Base-by-base conservation (phyloP, 805 yeast species). In the Candida xyloterini region DNA sequence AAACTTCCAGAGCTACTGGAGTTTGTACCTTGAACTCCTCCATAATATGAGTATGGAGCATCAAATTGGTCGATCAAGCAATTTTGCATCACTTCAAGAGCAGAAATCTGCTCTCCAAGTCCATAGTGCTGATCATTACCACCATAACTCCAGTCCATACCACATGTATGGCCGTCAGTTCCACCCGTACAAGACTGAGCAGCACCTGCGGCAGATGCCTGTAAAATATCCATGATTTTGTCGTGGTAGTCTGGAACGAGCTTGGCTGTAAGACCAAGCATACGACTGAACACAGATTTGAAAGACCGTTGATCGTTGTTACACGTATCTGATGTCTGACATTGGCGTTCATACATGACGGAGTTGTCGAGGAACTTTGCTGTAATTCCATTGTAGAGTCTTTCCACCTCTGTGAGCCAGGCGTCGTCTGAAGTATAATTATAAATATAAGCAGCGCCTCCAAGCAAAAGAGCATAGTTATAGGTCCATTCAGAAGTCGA, bases 101-200 rank as follows among this genome's bases (percentile, higher is more conserved):
- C 95, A 25, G 77, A 66, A 72, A 84, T 81, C 61, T 87, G 95
- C 62, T 88, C 95, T 35, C 95, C 95, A 27, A 87, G 71, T 1
- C 95, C 95, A 51, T 75, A 85, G 40, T 53, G 56, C 1, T 73
- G 77, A 59, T 86, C 95, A 78, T 83, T 84, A 5, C 73, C 68
- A 26, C 63, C 63, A 11, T 51, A 44, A 10, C 72, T 58, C 96
- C 96, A 87, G 59, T 81, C 68, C 38, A 72, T 60, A 32, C 95
- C 95, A 65, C 96, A 88, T 0, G 97, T 90, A 47, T 79, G 83
- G 13, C 87, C 87, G 59, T 90, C 97, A 5, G 64, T 44, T 53
- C 96, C 97, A 43, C 96, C 96, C 1, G 80, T 67, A 63, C 96
- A 87, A 1, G 91, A 75, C 35, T 65, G 64, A 2, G 90, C 91